Evolutionary conservation across 1,139 yeast genomes (phyloP).

Genomic region (Wickerhamomyces sp.): DNA sequence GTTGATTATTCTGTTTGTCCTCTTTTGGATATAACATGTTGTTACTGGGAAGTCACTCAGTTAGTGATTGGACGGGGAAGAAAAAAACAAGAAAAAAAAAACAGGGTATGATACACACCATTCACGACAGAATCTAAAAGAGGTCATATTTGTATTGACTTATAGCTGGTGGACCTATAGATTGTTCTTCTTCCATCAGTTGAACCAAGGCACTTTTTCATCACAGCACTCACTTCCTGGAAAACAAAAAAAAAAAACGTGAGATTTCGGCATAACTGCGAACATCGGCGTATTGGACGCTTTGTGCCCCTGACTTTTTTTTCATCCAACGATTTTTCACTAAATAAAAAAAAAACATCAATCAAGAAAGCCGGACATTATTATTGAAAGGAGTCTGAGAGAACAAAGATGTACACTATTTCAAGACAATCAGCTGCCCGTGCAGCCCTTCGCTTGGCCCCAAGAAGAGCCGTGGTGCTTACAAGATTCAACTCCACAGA

Average conservation of each 20-base stretch:
- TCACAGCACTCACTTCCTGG: no score
- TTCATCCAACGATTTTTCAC: neutral
- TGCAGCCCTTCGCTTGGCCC: conserved; percentile 16
- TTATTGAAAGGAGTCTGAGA: no score
- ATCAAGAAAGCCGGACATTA: no score
- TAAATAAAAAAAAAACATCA: no score
- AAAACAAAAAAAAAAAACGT: neutral
- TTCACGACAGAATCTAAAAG: conserved; percentile 89
- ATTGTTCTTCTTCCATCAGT: neutral
- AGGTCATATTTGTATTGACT: conserved; percentile 51
- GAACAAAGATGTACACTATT: conserved; percentile 14
- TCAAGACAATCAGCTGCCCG: conserved; percentile 22
- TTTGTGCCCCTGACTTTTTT: neutral
- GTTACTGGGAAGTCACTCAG: conserved; percentile 40
- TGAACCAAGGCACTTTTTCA: neutral
- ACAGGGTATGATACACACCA: conserved; percentile 37
- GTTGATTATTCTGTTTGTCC: conserved; percentile 64
- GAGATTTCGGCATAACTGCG: neutral
- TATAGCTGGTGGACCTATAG: neutral
- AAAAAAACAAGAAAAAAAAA: neutral
- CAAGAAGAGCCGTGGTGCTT: conserved; percentile 16
- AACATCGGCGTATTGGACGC: neutral
- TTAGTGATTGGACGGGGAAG: neutral
- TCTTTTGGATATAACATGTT: conserved; percentile 99
- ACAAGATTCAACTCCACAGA: conserved; percentile 52